Base-by-base conservation (phyloP, 2,329 filamentous ascomycete genomes). In the Aspergillus sp. region DNA sequence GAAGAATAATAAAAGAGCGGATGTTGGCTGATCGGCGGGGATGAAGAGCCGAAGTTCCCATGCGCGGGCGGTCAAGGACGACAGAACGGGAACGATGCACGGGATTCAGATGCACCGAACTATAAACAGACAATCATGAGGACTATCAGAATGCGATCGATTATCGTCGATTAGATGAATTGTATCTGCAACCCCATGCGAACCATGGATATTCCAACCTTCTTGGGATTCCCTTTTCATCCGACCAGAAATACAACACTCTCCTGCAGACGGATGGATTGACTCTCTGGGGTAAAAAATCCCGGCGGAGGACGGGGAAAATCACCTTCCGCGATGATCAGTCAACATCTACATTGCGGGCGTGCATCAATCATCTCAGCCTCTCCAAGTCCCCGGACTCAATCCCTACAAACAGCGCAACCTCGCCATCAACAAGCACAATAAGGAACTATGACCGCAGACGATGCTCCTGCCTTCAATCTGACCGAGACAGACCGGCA, bases 401-500 rank as follows among this genome's bases (percentile, higher is more conserved):
- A 11, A 11, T 30, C 10, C 26, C 9, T 30, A 9, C 26, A 30
- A 11, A 30, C 26, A 30, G 26, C 26, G 8, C 10, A 8, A 30
- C 26, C 26, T 8, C 7, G 22, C 8, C 3, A 3, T 11, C 26
- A 2, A 30, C 26, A 4, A 11, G 26, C 26, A 30, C 26, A 30
- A 30, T 7, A 2, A 11, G 26, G 26, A 50, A 49, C 20, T 47
- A 53, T 53, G 52, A 56, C 54, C 43, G 17, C 53, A 20, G 49
- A 55, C 14, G 48, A 56, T 45, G 45, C 54, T 13, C 66, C 70
- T 7, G 71, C 75, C 13, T 80, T 81, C 61, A 68, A 74, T 35
- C 70, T 82, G 38, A 82, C 77, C 3, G 70, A 73, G 36, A 67
- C 75, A 48, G 80, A 82, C 62, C 75, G 73, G 30, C 63, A 75